Conservation (phyloP, 2,329 filamentous ascomycete genomes). For the Capronia americana region DNA sequence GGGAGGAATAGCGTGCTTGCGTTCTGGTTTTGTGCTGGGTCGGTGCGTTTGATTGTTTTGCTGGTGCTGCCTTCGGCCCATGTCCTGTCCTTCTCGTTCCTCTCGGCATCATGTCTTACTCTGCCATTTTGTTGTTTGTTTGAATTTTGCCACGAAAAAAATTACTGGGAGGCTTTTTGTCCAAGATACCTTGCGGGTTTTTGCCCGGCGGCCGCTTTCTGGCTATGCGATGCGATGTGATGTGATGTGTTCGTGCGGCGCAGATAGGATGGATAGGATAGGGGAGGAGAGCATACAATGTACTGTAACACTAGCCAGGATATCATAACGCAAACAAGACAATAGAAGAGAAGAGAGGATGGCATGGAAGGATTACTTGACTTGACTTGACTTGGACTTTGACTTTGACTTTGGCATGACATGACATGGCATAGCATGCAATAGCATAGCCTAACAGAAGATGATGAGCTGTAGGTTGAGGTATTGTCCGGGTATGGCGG, state of each 20-base stretch:
- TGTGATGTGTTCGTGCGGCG: background rate
- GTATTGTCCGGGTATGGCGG: background rate
- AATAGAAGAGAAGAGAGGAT: background rate
- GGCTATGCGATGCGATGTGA: background rate
- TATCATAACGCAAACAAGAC: background rate
- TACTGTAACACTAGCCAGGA: background rate
- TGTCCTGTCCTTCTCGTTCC: background rate
- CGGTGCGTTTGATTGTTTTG: constrained; percentile 16
- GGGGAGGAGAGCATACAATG: background rate
- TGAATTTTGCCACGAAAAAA: constrained; percentile 9
- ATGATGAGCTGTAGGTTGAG: no score
- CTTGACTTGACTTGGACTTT: no score
- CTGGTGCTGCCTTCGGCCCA: background rate
- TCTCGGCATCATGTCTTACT: constrained; percentile 1
- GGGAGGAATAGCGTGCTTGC: constrained; percentile 4
- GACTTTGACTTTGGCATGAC: no score
- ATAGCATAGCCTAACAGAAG: no score
- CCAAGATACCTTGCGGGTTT: constrained; percentile 41
- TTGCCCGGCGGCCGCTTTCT: constrained; percentile 29
- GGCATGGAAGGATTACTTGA: background rate
- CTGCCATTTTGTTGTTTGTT: background rate
- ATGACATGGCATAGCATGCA: no score
- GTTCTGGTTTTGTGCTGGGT: background rate
- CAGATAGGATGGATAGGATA: background rate
- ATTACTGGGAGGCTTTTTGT: constrained; percentile 32